Evolutionary conservation across 2,329 filamentous ascomycete species (phyloP).

Genomic region (Cladophialophora yegresii): DNA sequence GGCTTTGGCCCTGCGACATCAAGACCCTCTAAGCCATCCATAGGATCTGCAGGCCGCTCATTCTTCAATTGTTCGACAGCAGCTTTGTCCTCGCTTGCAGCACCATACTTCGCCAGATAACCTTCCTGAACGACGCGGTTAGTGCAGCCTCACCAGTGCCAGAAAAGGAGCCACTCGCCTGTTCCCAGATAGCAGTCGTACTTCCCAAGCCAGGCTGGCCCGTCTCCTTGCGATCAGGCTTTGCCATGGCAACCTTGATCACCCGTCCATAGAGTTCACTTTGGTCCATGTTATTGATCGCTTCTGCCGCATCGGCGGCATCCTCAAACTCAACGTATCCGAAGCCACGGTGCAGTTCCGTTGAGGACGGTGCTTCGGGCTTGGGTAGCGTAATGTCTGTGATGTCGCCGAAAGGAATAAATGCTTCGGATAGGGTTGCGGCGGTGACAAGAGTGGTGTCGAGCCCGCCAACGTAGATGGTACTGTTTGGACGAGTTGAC

Average conservation of each 20-base stretch:
- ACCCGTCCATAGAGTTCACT: slow-evolving; percentile 90
- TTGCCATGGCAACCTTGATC: slow-evolving; percentile 89
- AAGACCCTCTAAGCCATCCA: slow-evolving; percentile 91
- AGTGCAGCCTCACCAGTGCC: background rate
- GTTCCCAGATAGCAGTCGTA: slow-evolving; percentile 94
- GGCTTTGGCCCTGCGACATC: slow-evolving; percentile 91
- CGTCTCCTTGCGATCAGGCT: slow-evolving; percentile 69
- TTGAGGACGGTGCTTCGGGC: slow-evolving; percentile 75
- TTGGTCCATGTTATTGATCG: slow-evolving; percentile 99
- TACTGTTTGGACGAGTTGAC: slow-evolving; percentile 76
- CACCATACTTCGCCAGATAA: slow-evolving; percentile 85
- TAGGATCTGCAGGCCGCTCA: slow-evolving; percentile 73
- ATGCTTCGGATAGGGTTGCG: slow-evolving; percentile 80
- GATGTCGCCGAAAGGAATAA: slow-evolving; percentile 96
- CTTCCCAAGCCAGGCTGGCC: slow-evolving; percentile 84
- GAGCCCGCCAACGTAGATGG: slow-evolving; percentile 88
- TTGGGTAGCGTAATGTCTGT: slow-evolving; percentile 88
- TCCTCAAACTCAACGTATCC: slow-evolving; percentile 95
- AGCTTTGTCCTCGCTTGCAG: slow-evolving; percentile 72
- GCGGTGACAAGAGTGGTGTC: slow-evolving; percentile 70
- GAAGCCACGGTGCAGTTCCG: slow-evolving; percentile 83
- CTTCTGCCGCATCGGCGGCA: slow-evolving; percentile 81
- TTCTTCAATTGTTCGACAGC: slow-evolving; percentile 57
- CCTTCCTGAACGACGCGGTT: slow-evolving; percentile 67
- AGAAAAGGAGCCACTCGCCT: slow-evolving; percentile 61